Evolutionary conservation across 257 asterid genomes (phyloP), one percentile per base, ranked within the genome.

Genomic region (Jaltomata sinuosa): DNA sequence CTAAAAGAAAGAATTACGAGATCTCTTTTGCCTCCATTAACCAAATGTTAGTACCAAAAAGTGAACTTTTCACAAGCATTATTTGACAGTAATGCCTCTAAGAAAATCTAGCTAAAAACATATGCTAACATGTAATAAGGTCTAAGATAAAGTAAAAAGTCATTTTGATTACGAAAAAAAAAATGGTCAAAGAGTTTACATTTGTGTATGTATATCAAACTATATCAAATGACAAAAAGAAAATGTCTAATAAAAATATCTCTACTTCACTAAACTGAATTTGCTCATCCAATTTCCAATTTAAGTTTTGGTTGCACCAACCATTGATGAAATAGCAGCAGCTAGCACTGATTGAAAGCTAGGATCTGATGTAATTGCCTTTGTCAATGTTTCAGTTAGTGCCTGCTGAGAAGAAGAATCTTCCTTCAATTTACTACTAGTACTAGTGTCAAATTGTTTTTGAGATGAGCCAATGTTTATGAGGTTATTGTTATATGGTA

Each of bases 341-440:
- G 92, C 97, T 84, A 95, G 83, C 8, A 90, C 97, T 1, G 95
- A 89, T 54, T 89, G 91, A 45, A 95, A 89, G 83, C 89, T 91
- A 21, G 99, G 97, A 83, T 95, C 99, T 12, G 97, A 92, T 1
- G 95, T 86, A 15, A 95, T 91, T 45, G 90, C 98, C 91, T 88
- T 94, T 18, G 98, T 93, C 85, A 95, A 80, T 25, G 97, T 93
- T 69, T 95, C 97, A 7, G 99, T 91, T 19, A 94, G 79, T 47
- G 84, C 89, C 84, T 93, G 95, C 31, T 92, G 94, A 14, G 97
- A 88, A 14, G 97, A 88, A 3, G 93, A 80, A 21, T 57, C 88
- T 50, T 89, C 90, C 47, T 77, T 77, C 82, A 77, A 29, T 18
- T 77, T 77, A 50, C 16, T 18, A 29, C 62, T 76, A 10, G 25